phyloP scores from a whole-genome alignment of 495 filamentous ascomycete genomes.

The Cenococcum geophilum region DNA sequence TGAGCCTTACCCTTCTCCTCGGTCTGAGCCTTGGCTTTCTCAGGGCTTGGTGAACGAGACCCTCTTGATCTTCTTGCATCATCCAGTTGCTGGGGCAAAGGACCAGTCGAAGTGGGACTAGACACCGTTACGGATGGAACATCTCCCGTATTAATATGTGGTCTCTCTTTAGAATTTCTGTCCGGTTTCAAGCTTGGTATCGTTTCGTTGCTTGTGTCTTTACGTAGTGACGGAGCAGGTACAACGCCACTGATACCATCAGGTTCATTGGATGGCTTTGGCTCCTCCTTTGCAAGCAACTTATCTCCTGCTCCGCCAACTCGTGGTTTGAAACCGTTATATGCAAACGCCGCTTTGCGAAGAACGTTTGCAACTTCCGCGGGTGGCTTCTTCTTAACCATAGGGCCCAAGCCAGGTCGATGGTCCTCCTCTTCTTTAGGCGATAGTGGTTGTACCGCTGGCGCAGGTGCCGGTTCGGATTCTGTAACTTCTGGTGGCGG shows the following conservation, averaged over 20 bases:
- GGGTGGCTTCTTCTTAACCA: constrained; percentile 73
- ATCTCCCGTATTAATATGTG: constrained; percentile 23
- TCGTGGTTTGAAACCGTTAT: constrained; percentile 76
- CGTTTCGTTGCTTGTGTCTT: background rate
- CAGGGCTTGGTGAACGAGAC: constrained; percentile 34
- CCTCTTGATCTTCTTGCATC: constrained; percentile 16
- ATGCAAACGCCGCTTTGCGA: constrained; percentile 77
- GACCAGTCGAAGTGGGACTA: constrained; percentile 28
- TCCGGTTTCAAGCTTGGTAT: constrained; percentile 11
- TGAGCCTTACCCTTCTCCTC: constrained; percentile 36
- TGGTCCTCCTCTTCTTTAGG: constrained; percentile 48
- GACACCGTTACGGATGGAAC: constrained; percentile 35
- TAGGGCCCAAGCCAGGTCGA: constrained; percentile 78
- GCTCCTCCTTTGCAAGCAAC: constrained; percentile 54
- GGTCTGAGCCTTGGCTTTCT: constrained; percentile 38
- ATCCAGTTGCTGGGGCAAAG: constrained; percentile 6
- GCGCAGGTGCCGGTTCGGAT: constrained; percentile 6
- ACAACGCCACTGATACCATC: constrained; percentile 87
- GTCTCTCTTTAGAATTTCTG: constrained; percentile 18
- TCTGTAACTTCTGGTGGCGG: background rate
- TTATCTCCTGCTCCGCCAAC: constrained; percentile 75
- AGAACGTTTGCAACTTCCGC: constrained; percentile 71
- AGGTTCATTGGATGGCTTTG: constrained; percentile 48
- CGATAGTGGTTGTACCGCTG: constrained; percentile 2
- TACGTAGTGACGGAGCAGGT: constrained; percentile 55